These are phyloP conservation scores for Cucurbita moschata DNA, from an alignment of 306 rosid genomes.

Conservation along the genomic window DNA sequence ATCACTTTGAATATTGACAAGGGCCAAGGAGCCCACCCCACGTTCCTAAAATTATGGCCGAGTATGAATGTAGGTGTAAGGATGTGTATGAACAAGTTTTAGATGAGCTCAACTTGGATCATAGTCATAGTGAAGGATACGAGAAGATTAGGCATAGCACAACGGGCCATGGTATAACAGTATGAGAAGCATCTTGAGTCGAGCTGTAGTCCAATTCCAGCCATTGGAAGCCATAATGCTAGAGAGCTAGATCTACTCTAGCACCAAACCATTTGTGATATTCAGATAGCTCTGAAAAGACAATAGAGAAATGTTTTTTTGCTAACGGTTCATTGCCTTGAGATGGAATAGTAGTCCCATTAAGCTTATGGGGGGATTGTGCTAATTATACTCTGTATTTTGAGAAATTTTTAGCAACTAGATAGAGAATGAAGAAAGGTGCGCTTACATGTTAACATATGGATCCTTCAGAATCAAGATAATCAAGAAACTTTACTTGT, in stretches of 20 bases:
- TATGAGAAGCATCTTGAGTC: background rate
- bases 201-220: conserved; percentile 3
- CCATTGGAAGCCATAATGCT: background rate
- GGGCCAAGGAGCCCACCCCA: background rate
- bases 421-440: background rate
- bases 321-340: background rate
- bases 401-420: background rate
- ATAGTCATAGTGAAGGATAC: background rate
- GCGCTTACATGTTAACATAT: background rate
- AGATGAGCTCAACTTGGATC: background rate
- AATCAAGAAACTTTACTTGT: background rate
- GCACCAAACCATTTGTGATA: background rate
- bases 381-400: background rate
- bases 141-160: background rate
- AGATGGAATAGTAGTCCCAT: background rate
- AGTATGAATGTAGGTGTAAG: background rate
- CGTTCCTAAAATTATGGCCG: background rate
- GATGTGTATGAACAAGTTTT: background rate
- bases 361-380: background rate
- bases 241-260: background rate
- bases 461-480: background rate
- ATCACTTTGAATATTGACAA: background rate
- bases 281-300: background rate
- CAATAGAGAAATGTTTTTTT: background rate
- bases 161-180: background rate